These are phyloP conservation scores for Chaetomium globosum DNA, from an alignment of 2,329 filamentous ascomycete species.

Conservation along the genomic window DNA sequence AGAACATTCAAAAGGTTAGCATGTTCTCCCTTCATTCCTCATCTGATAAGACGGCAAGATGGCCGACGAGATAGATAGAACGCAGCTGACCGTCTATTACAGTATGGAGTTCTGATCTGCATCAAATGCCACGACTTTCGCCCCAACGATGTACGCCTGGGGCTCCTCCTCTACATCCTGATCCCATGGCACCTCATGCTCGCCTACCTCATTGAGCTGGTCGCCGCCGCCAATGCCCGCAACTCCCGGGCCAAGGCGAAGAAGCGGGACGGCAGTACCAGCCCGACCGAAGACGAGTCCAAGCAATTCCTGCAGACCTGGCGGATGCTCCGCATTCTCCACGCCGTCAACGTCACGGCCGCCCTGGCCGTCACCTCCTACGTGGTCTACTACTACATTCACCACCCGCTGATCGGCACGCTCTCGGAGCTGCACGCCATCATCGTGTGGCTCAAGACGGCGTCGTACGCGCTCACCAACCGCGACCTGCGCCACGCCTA, in stretches of 20 bases:
- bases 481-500: slow-evolving; percentile 90
- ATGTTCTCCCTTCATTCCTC: not conserved
- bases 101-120: slow-evolving; percentile 96
- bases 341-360: slow-evolving; percentile 79
- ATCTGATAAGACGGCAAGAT: not conserved
- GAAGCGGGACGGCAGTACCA: slow-evolving; percentile 55
- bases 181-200: slow-evolving; percentile 90
- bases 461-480: slow-evolving; percentile 95
- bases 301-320: slow-evolving; percentile 74
- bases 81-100: slow-evolving; percentile 15
- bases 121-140: slow-evolving; percentile 87
- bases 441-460: slow-evolving; percentile 94
- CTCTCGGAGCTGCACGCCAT: slow-evolving; percentile 88
- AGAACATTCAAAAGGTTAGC: slow-evolving; percentile 87
- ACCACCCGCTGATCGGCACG: slow-evolving; percentile 92
- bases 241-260: slow-evolving; percentile 60
- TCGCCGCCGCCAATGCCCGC: slow-evolving; percentile 78
- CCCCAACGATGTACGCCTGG: slow-evolving; percentile 73
- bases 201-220: slow-evolving; percentile 85
- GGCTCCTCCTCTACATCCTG: slow-evolving; percentile 76
- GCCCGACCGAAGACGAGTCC: slow-evolving; percentile 62
- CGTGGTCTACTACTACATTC: slow-evolving; percentile 86
- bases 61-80: not conserved
- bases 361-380: slow-evolving; percentile 79
- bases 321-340: slow-evolving; percentile 76